These are phyloP conservation scores for Zygosaccharomyces siamensis DNA, from an alignment of 805 yeast genomes.

Conservation along the genomic window DNA sequence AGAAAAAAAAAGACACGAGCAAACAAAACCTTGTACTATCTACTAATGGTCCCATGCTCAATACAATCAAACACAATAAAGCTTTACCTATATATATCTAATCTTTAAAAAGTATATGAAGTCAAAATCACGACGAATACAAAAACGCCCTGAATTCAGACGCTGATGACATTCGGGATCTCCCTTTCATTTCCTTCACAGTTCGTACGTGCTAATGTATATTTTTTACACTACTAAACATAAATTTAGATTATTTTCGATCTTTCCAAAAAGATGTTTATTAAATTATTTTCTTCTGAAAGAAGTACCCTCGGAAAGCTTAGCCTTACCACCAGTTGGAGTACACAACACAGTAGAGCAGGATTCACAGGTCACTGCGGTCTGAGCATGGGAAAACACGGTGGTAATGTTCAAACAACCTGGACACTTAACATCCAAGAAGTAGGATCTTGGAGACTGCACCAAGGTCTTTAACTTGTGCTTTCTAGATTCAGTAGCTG, in stretches of 20 bases:
- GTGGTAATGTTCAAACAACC: conserved; percentile 99
- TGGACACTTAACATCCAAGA: conserved; percentile 99
- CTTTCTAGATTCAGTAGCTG: conserved; percentile 93
- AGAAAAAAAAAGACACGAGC: background rate
- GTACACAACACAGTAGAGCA: conserved; percentile 98
- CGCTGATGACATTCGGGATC: background rate
- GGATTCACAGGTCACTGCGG: conserved; percentile 98
- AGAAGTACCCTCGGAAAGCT: conserved; percentile 98
- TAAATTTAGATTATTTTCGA: conserved; percentile 3
- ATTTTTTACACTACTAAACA: conserved; percentile 6
- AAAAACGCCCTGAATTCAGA: background rate
- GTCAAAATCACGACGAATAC: background rate
- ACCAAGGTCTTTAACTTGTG: conserved; percentile 98
- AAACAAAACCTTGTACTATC: background rate
- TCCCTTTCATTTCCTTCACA: background rate
- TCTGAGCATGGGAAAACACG: conserved; percentile 99
- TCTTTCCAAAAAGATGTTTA: background rate
- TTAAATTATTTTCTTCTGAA: conserved; percentile 91
- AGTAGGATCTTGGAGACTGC: conserved; percentile 96
- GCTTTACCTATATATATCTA: conserved; percentile 1
- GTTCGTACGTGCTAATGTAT: conserved; percentile 7
- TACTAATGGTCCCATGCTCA: background rate
- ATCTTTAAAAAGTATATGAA: background rate
- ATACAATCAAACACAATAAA: conserved; percentile 1
- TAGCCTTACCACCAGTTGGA: conserved; percentile 99